Evolutionary conservation across 106 monocot genomes (phyloP).

Genomic region (Allium sativum): DNA sequence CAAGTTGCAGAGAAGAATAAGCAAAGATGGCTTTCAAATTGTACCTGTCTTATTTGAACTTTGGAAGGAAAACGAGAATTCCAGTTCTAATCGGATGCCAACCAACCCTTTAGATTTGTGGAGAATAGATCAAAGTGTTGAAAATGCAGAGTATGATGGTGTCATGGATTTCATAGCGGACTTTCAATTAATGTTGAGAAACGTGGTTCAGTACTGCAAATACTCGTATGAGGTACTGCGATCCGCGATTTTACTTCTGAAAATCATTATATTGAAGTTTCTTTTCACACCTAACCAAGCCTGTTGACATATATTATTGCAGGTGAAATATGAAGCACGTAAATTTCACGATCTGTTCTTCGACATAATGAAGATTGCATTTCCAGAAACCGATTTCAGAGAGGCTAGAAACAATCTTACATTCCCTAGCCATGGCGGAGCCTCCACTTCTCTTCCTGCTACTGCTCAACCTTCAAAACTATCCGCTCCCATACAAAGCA

Average conservation of each 20-base stretch:
- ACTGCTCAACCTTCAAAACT: slow-evolving; percentile 17
- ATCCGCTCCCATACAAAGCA: slow-evolving; percentile 23
- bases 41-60: slow-evolving; percentile 56
- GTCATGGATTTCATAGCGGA: slow-evolving; percentile 66
- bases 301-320: slow-evolving; percentile 6
- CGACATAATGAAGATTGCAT: slow-evolving; percentile 83
- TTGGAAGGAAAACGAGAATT: slow-evolving; percentile 50
- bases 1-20: slow-evolving; percentile 75
- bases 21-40: slow-evolving; percentile 70
- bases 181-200: slow-evolving; percentile 72
- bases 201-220: slow-evolving; percentile 47
- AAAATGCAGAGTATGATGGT: slow-evolving; percentile 53
- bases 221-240: slow-evolving; percentile 58
- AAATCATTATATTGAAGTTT: not conserved
- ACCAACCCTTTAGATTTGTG: slow-evolving; percentile 46
- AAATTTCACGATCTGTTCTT: slow-evolving; percentile 77
- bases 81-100: slow-evolving; percentile 15
- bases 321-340: slow-evolving; percentile 67
- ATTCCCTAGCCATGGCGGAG: slow-evolving; percentile 26
- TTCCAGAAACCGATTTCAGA: slow-evolving; percentile 73
- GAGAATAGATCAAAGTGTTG: slow-evolving; percentile 75
- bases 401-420: slow-evolving; percentile 37
- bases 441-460: slow-evolving; percentile 9
- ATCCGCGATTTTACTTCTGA: slow-evolving; percentile 2
- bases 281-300: not conserved